Percentiles rank a stretch among this genome's conserved stretches.
phyloP scores from a whole-genome alignment of 2,329 filamentous ascomycete genomes.

The Nothomitra cinnamomea region DNA sequence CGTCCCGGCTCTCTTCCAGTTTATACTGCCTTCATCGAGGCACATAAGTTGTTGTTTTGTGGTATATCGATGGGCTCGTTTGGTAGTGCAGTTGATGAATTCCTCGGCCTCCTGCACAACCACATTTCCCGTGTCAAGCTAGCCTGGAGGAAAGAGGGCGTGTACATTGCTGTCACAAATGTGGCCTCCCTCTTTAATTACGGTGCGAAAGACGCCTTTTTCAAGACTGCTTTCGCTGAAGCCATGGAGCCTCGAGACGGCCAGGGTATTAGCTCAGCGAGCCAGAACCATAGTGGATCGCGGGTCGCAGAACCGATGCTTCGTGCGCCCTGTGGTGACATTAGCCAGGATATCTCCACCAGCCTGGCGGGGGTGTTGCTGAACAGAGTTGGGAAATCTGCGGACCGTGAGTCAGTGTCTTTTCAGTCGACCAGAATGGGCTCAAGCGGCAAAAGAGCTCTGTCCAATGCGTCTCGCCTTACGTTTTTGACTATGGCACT shows the following conservation, averaged over 20 bases:
- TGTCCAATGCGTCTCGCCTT: background rate
- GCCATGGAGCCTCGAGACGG: background rate
- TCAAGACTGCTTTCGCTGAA: background rate
- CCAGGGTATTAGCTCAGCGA: too few species aligned
- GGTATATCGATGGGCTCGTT: constrained; percentile 31
- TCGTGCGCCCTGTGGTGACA: too few species aligned
- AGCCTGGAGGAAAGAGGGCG: constrained; percentile 39
- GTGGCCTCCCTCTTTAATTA: constrained; percentile 36
- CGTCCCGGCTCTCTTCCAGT: constrained; percentile 19
- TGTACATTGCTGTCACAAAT: constrained; percentile 41
- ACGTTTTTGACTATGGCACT: constrained; percentile 13
- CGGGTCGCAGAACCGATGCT: too few species aligned
- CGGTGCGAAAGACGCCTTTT: constrained; percentile 27
- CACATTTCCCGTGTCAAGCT: constrained; percentile 36
- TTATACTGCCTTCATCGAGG: constrained; percentile 44
- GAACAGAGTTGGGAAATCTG: too few species aligned
- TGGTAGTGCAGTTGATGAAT: constrained; percentile 27
- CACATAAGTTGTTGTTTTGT: constrained; percentile 47
- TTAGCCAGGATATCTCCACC: too few species aligned
- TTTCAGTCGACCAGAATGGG: too few species aligned
- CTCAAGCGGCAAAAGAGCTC: too few species aligned
- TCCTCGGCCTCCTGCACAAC: constrained; percentile 35
- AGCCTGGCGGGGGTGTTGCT: too few species aligned
- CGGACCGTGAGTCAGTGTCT: too few species aligned
- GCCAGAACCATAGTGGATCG: too few species aligned